Base-by-base conservation (phyloP, 1,139 yeast species). In the Zygotorulaspora mrakii region DNA sequence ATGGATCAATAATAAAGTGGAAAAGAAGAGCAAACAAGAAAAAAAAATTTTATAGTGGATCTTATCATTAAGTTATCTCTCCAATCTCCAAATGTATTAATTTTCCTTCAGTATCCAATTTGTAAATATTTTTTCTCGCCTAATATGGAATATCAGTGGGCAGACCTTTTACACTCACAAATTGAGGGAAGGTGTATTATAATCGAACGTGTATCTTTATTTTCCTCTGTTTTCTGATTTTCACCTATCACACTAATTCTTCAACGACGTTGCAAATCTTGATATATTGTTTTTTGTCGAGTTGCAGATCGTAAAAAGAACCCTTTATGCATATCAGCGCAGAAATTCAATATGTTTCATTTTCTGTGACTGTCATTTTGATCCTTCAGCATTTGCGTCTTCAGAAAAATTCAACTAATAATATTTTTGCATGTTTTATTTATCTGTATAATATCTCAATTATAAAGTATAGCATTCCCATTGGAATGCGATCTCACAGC, bases 11-110 rank as follows among this genome's bases (percentile, higher is more conserved):
- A 31, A 35, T 29, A 34, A 34, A 24, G 6, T 5, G 27, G 14
- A 28, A 25, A 18, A 22, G 33, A 37, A 40, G 35, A 31, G 17
- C 33, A 39, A 31, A 22, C 37, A 35, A 38, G 32, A 38, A 30
- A 21, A 37, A 42, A 27, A 24, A 28, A 29, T 39, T 42, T 42
- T 42, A 39, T 42, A 42, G 46, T 42, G 46, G 46, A 42, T 36
- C 37, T 39, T 39, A 42, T 42, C 35, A 35, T 39, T 42, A 42
- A 28, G 43, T 39, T 39, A 42, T 29, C 33, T 34, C 32, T 37
- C 37, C 46, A 42, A 42, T 36, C 43, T 40, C 39, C 28, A 35
- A 40, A 37, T 39, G 33, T 39, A 36, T 28, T 42, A 32, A 33
- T 32, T 32, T 16, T 33, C 45, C 32, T 31, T 31, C 39, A 28